Evolutionary conservation across 805 yeast genomes (phyloP), one percentile per base, ranked within the genome.

Genomic region (Saccharomycopsis olivae): DNA sequence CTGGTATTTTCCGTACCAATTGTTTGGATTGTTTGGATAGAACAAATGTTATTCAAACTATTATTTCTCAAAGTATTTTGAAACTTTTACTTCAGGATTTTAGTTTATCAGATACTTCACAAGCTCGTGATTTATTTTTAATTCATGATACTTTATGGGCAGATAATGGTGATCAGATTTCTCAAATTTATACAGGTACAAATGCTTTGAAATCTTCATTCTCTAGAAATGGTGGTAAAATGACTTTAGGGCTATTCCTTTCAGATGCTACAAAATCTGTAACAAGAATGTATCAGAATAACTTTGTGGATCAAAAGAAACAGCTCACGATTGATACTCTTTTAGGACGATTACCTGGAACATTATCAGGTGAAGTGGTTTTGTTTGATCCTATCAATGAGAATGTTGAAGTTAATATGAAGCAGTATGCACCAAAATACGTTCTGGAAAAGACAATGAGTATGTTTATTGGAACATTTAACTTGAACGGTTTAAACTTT

Each of bases 251-350:
- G 0, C 96, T 97, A 27, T 96, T 96, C 0, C 60, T 92, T n/a
- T 82, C 95, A 0, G 99, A 92, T 61, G 96, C 94, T 3, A 87
- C 97, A 1, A 92, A 92, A 59, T 85, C 96, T 0, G 95, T 92
- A 6, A 79, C 94, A 31, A 69, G 99, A 59, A 77, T 92, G 74
- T 92, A 92, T 57, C 89, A 92, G 56, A 92, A 92, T 61, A 89
- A 94, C 48, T 92, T 92, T 60, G 88, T 86, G 52, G 99, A 92
- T 60, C 83, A 83, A 51, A 78, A 77, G 32, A 83, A 87, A 47
- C 99, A 92, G 55, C 73, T 75, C n/a, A 82, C 87, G 2, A 88
- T 88, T 46, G 98, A 89, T 56, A 66, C 83, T 4, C 60, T 89
- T 32, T 66, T 92, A 25, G 99, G 99, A 1, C 72, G 86, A 46